Evolutionary conservation across 2,329 filamentous ascomycete genomes (phyloP), one percentile per base, ranked within the genome.

Genomic region (Aspergillus caelatus): DNA sequence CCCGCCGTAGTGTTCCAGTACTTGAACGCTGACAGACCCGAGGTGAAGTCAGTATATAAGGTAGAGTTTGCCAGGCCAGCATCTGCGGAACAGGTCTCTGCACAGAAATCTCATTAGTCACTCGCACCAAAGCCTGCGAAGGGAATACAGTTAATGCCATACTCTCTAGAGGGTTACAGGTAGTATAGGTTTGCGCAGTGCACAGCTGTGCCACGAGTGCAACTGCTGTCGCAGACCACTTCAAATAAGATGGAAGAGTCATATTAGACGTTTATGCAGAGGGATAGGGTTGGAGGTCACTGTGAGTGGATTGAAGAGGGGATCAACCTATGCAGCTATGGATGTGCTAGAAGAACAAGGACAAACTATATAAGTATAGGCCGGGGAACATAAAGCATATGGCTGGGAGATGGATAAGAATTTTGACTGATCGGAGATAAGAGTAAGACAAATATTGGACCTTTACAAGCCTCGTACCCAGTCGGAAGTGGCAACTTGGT

Each of bases 141-240:
- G 23, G 1, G 6, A 4, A 8, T 12, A 2, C 14, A 3, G 16
- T 28, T 5, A 1, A 39, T 26, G 3, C 62, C 69, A 55, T 67
- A 72, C 71, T 66, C 23, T 75, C 58, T n/a, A 71, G 58, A 1
- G 94, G 93, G 74, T 96, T 89, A 82, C 93, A 97, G 54, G 83
- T 77, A 19, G 91, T 92, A 65, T 81, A 88, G 34, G 93, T 93
- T 78, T 97, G 94, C 43, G 90, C 92, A 16, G 70, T 64, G 48
- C 62, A 60, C 23, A 65, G 57, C 10, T 62, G 66, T 28, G 62
- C 59, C 6, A 21, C 43, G 28, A 64, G 58, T 2, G 58, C 64
- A 19, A 53, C 34, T 48, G 64, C 62, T 28, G 60, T 19, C 2
- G 58, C 56, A 21, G 62, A 57, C 62, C 58, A 65, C 39, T 58